These are phyloP conservation scores for Schizosaccharomyces japonicus DNA, from an alignment of 805 yeast genomes.

Conservation along the genomic window DNA sequence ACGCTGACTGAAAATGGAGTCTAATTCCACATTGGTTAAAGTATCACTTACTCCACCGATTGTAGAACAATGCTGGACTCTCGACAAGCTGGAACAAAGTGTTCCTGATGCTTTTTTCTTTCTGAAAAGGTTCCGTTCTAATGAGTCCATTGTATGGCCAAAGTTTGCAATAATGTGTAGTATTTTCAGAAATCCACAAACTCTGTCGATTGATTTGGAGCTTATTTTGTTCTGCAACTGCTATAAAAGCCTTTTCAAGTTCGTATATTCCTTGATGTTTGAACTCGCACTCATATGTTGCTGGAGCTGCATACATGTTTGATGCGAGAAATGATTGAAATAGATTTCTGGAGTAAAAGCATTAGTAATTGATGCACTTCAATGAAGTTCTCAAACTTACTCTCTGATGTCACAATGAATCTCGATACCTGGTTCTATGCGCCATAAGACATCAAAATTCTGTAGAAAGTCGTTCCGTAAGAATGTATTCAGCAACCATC, in stretches of 20 bases:
- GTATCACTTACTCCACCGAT: constrained; percentile 1
- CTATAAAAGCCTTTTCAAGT: neutral
- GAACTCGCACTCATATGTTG: neutral
- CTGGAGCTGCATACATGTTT: too few relatives aligned
- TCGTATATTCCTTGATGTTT: neutral
- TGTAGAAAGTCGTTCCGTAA: constrained; percentile 49
- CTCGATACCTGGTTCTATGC: constrained; percentile 84
- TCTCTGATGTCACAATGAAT: constrained; percentile 46
- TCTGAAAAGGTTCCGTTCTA: neutral
- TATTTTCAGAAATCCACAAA: neutral
- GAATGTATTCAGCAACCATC: constrained; percentile 79
- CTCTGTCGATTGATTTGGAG: neutral
- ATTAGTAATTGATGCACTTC: too few relatives aligned
- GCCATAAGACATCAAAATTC: constrained; percentile 71
- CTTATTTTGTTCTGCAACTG: neutral
- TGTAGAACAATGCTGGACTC: neutral
- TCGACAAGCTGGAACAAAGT: neutral
- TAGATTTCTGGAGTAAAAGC: too few relatives aligned
- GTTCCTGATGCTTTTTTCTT: neutral
- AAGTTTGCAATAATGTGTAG: neutral
- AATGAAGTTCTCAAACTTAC: constrained; percentile 6
- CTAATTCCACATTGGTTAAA: neutral
- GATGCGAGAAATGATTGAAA: too few relatives aligned
- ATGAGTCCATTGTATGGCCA: neutral
- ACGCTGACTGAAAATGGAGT: neutral